Conservation (phyloP, 2,329 filamentous ascomycete genomes). For the Fusarium devonianum region DNA sequence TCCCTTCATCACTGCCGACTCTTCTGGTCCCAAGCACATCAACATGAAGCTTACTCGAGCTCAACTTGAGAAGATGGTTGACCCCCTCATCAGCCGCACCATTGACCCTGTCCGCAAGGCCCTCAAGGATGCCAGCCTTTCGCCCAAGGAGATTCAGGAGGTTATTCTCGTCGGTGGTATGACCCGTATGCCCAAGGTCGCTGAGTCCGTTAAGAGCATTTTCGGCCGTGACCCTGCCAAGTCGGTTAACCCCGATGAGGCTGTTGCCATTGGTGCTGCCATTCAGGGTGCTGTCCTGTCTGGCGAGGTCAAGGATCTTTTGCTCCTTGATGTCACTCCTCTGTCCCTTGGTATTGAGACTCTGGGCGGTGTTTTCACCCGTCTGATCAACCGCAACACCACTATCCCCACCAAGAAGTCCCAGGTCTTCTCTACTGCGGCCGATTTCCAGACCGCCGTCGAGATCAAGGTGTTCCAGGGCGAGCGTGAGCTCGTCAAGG, state of each 20-base stretch:
- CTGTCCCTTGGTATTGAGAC: slow-evolving; percentile 98
- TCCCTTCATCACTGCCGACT: slow-evolving; percentile 96
- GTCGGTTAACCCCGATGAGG: slow-evolving; percentile 98
- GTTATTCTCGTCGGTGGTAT: slow-evolving; percentile 98
- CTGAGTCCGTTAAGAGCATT: slow-evolving; percentile 93
- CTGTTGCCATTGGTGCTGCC: slow-evolving; percentile 95
- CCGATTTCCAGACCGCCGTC: slow-evolving; percentile 97
- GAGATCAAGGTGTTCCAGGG: slow-evolving; percentile 99
- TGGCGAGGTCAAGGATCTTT: slow-evolving; percentile 94
- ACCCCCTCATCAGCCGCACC: slow-evolving; percentile 85
- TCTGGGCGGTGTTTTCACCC: slow-evolving; percentile 95
- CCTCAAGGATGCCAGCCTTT: slow-evolving; percentile 90
- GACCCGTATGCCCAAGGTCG: slow-evolving; percentile 99
- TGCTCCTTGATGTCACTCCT: slow-evolving; percentile 94
- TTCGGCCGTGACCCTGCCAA: slow-evolving; percentile 97
- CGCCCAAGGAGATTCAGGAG: slow-evolving; percentile 94
- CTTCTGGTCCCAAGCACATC: slow-evolving; percentile 97
- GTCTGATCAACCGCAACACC: slow-evolving; percentile 98
- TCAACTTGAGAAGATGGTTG: slow-evolving; percentile 92
- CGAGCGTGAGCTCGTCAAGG: slow-evolving; percentile 97
- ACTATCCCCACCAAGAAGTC: slow-evolving; percentile 99
- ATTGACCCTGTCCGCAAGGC: slow-evolving; percentile 95
- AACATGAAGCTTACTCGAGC: slow-evolving; percentile 92
- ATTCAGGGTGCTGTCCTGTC: slow-evolving; percentile 97
- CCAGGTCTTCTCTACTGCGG: slow-evolving; percentile 95